Evolutionary conservation across 2,329 filamentous ascomycete species (phyloP), one percentile per base, ranked within the genome.

Genomic region (Trichophyton schoenleinii): DNA sequence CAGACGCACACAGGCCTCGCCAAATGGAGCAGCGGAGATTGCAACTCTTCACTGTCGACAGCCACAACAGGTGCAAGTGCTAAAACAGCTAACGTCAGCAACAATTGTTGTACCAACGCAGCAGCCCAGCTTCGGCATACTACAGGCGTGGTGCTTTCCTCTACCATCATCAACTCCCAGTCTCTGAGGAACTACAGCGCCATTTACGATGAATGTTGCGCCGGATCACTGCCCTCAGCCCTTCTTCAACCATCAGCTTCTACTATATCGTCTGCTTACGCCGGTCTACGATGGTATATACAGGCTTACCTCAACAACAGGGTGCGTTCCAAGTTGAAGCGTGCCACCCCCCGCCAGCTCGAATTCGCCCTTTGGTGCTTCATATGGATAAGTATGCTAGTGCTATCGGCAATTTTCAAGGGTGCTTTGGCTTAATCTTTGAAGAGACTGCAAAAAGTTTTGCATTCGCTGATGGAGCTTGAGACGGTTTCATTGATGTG

Each of bases 331-430:
- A 4, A 6, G 1, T 22, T 13, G 13, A 53, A 53, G 18, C 22
- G 15, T n/a, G 13, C 22, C 9, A 53, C 22, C 49, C 15, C 22
- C 0, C 34, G 11, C 9, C 31, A 58, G 11, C 55, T 13, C 13
- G 38, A 44, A 25, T 58, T 41, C 25, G 38, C 55, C n/a, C 55
- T 58, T 41, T 58, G 55, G 55, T 58, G 55, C 55, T 41, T 58
- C 34, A 41, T 58, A 25, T 58, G 55, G 55, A 9, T 58, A 22
- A 41, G 8, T 7, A 22, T 58, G 13, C 55, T 58, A 18, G 11
- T 58, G 34, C n/a, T 58, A 18, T 41, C 38, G n/a, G 18, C 34
- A 8, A 31, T 57, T 18, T 57, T 31, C 25, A 57, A 57, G 20
- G 52, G 52, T 57, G 25, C 34, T 34, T 57, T 57, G 28, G 15